A percentile compares a stretch with the other conserved stretches of the same genome.
These are phyloP conservation scores for Tricholoma saponaceum DNA, from an alignment of 768 basidiomycete species.

Conservation along the genomic window DNA sequence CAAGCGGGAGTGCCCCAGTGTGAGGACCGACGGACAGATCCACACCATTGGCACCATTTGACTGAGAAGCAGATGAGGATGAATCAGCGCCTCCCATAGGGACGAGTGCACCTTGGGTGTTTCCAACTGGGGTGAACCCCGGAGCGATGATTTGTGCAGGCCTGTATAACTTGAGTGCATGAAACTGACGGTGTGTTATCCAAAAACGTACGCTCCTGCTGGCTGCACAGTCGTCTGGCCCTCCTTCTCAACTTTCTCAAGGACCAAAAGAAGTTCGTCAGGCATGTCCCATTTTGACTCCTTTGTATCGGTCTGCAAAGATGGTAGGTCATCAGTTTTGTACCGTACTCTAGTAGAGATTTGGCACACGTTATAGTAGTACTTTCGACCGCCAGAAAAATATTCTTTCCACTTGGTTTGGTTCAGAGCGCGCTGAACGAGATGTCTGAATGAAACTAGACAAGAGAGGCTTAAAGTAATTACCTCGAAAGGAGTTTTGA, in stretches of 20 bases:
- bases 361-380: conserved; percentile 78
- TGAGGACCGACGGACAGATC: conserved; percentile 48
- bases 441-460: conserved; percentile 10
- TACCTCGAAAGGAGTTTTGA: conserved; percentile 93
- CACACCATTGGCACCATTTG: conserved; percentile 45
- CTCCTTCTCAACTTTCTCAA: conserved; percentile 85
- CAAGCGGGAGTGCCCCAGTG: conserved; percentile 56
- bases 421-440: conserved; percentile 70
- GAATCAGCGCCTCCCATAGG: conserved; percentile 48
- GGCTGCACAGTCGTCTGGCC: conserved; percentile 35
- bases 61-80: conserved; percentile 48
- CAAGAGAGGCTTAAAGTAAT: conserved; percentile 10
- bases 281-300: conserved; percentile 99
- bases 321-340: conserved; percentile 2
- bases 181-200: background rate
- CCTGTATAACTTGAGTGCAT: conserved; percentile 11
- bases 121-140: conserved; percentile 37
- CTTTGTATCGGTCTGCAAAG: conserved; percentile 71
- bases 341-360: background rate
- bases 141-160: conserved; percentile 36
- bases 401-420: conserved; percentile 97
- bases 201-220: conserved; percentile 26
- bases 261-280: conserved; percentile 79
- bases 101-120: conserved; percentile 51
- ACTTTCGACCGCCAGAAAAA: conserved; percentile 86